Evolutionary conservation across 2,329 filamentous ascomycete species (phyloP).

Genomic region (Paraphoma chrysanthemicola): DNA sequence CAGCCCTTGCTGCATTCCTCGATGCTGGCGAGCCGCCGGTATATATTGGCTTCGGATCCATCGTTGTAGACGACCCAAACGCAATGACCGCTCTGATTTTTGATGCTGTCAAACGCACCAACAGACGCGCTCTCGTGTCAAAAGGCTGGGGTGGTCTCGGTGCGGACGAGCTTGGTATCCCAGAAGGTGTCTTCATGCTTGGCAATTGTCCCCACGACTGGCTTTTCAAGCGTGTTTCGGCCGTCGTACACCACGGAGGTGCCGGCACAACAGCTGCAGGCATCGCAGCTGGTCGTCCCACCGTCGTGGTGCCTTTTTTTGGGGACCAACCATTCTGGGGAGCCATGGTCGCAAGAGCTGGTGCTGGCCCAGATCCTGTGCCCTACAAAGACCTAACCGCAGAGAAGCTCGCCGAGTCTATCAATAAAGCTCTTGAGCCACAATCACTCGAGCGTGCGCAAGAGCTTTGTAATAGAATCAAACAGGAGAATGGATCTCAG

Average conservation of each 20-base stretch:
- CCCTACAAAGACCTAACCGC: constrained; percentile 49
- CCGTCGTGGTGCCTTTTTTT: constrained; percentile 82
- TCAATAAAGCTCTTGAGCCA: constrained; percentile 48
- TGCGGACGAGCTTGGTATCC: constrained; percentile 67
- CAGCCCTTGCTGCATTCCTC: constrained; percentile 49
- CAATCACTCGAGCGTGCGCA: constrained; percentile 45
- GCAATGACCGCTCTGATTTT: constrained; percentile 52
- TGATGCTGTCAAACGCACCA: constrained; percentile 58
- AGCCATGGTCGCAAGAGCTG: constrained; percentile 50
- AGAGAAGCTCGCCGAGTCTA: constrained; percentile 47
- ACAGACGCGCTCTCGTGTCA: constrained; percentile 80
- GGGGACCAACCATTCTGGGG: constrained; percentile 53
- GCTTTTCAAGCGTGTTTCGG: constrained; percentile 81
- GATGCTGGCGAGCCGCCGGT: constrained; percentile 49
- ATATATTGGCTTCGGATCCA: constrained; percentile 52
- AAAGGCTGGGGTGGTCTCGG: constrained; percentile 90
- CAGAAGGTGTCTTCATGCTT: constrained; percentile 80
- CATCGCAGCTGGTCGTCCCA: constrained; percentile 80
- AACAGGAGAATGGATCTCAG: constrained; percentile 45
- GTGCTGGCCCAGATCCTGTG: constrained; percentile 49
- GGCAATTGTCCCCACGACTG: constrained; percentile 89
- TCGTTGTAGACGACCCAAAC: constrained; percentile 52
- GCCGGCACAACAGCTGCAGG: constrained; percentile 88
- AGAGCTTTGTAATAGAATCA: constrained; percentile 47
- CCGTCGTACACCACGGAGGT: constrained; percentile 86